A percentile compares a stretch with the other conserved stretches of the same genome.
These are phyloP conservation scores for Solanum acaule DNA, from an alignment of 257 asterid genomes.

Conservation along the genomic window DNA sequence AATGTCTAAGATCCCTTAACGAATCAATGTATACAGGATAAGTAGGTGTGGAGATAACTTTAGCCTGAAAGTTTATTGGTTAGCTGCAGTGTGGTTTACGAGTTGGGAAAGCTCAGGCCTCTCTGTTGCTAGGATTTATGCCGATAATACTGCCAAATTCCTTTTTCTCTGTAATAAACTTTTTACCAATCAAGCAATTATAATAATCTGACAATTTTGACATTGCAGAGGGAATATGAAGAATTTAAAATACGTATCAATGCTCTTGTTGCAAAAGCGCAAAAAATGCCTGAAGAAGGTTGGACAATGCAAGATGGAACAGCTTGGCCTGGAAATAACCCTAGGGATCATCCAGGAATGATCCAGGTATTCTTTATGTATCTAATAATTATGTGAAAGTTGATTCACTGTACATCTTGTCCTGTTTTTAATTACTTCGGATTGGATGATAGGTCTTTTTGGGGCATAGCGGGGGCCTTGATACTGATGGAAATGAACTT, in stretches of 20 bases:
- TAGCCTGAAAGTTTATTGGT: not conserved
- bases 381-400: not conserved
- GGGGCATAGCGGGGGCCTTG: constrained; percentile 67
- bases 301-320: constrained; percentile 89
- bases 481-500: constrained; percentile 71
- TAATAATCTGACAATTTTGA: not conserved
- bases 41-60: not conserved
- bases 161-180: not conserved
- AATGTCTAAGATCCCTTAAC: not conserved
- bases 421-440: not conserved
- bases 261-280: constrained; percentile 70
- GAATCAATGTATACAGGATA: not conserved
- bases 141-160: not conserved
- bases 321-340: constrained; percentile 73
- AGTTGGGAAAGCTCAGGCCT: not conserved
- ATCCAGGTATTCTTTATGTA: constrained; percentile 32
- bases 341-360: constrained; percentile 74
- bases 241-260: constrained; percentile 64
- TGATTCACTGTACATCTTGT: not conserved
- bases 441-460: constrained; percentile 45
- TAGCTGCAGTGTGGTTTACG: not conserved
- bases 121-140: not conserved
- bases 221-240: constrained; percentile 63
- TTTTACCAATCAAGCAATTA: not conserved
- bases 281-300: constrained; percentile 80